Evolutionary conservation across 345 rosid genomes (phyloP).

Genomic region (Dimocarpus longan): DNA sequence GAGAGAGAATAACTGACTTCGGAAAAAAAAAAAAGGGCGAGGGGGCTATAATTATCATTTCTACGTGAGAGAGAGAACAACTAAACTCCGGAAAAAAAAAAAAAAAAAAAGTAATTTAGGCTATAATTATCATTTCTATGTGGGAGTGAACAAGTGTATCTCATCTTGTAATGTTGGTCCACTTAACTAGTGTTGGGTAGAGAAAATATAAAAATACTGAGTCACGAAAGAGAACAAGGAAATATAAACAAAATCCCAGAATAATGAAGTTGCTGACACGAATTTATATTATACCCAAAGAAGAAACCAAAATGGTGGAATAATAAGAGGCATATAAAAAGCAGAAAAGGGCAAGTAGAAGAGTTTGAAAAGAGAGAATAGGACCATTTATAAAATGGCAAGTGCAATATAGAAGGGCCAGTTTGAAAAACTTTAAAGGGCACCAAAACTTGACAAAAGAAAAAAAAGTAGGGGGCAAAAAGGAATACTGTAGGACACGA

Average conservation of each 20-base stretch:
- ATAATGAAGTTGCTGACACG: background rate
- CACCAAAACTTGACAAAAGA: too few relatives aligned
- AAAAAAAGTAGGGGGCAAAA: too few relatives aligned
- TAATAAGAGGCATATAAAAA: background rate
- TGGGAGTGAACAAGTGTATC: background rate
- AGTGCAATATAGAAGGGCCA: background rate
- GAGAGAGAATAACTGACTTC: too few relatives aligned
- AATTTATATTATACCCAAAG: background rate
- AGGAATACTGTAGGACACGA: too few relatives aligned
- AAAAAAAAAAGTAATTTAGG: too few relatives aligned
- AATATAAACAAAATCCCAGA: background rate
- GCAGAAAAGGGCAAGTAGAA: background rate
- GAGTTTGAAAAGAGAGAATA: background rate
- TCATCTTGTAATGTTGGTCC: background rate
- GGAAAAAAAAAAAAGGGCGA: too few relatives aligned
- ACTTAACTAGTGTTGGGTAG: background rate
- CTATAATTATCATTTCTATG: too few relatives aligned
- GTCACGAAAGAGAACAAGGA: background rate
- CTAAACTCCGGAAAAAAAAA: too few relatives aligned
- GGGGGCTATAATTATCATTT: too few relatives aligned
- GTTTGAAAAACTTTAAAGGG: too few relatives aligned
- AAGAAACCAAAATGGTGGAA: background rate
- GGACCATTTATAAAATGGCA: constrained; percentile 31
- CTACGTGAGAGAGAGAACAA: too few relatives aligned
- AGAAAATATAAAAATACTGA: background rate